phyloP scores from a whole-genome alignment of 345 rosid genomes.

The Schrenkiella parvula region DNA sequence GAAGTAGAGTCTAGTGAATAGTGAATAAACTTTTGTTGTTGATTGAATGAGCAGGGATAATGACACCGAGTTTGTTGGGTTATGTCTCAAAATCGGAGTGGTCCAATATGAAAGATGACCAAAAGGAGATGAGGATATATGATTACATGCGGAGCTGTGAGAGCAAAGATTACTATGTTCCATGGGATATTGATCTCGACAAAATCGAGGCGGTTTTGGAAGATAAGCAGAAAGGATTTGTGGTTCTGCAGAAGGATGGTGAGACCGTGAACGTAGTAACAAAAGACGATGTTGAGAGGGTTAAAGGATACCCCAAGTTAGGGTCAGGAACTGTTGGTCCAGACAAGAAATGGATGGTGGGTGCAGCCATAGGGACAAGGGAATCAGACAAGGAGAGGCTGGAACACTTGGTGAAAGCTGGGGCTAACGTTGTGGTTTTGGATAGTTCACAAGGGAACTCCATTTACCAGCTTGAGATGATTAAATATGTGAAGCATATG shows the following conservation, averaged over 20 bases:
- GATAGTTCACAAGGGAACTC: slow-evolving; percentile 98
- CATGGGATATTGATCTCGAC: slow-evolving; percentile 53
- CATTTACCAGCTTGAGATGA: slow-evolving; percentile 79
- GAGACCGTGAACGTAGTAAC: slow-evolving; percentile 61
- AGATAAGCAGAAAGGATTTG: slow-evolving; percentile 48
- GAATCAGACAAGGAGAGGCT: slow-evolving; percentile 78
- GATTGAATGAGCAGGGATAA: slow-evolving; percentile 35
- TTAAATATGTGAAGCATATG: slow-evolving; percentile 56
- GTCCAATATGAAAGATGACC: slow-evolving; percentile 31
- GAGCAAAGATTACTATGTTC: slow-evolving; percentile 37
- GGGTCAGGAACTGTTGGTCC: slow-evolving; percentile 61
- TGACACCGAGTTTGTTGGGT: slow-evolving; percentile 52
- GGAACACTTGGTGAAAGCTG: slow-evolving; percentile 80
- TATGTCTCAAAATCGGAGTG: slow-evolving; percentile 56
- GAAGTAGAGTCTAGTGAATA: not conserved
- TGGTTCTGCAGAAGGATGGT: slow-evolving; percentile 49
- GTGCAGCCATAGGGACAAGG: slow-evolving; percentile 82
- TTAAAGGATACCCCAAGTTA: slow-evolving; percentile 63
- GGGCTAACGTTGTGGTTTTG: slow-evolving; percentile 63
- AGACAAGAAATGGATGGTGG: slow-evolving; percentile 82
- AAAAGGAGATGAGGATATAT: slow-evolving; percentile 48
- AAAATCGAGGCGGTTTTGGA: slow-evolving; percentile 47
- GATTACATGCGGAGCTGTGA: slow-evolving; percentile 49
- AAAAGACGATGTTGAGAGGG: slow-evolving; percentile 67
- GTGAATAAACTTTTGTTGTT: not conserved